Evolutionary conservation across 2,329 filamentous ascomycete genomes (phyloP), one percentile per base, ranked within the genome.

Genomic region (Nemania abortiva): DNA sequence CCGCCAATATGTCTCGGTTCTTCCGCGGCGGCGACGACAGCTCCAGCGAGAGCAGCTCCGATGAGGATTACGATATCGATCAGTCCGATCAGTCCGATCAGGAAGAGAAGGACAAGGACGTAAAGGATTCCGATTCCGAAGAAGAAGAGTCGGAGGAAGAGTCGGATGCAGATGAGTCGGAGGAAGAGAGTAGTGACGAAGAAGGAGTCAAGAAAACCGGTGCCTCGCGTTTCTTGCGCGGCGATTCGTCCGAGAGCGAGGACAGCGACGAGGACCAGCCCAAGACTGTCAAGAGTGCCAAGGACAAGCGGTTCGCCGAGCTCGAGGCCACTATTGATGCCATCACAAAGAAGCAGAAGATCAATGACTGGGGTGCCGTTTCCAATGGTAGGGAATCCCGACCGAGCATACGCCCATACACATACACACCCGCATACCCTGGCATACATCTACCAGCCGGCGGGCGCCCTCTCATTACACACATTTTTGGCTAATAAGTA

Each of bases 51-150:
- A 95, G 90, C 86, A 94, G 93, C 88, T 97, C 94, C 79, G 95
- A 98, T 77, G 95, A 98, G 87, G 95, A 98, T 84, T 97, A 97
- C 90, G n/a, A n/a, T n/a, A n/a, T n/a, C n/a, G n/a, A n/a, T n/a
- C n/a, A n/a, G n/a, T n/a, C n/a, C n/a, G n/a, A n/a, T n/a, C n/a
- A n/a, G n/a, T 89, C 88, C 76, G 91, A 91, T 77, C 90, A 90
- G 82, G 92, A 93, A 81, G 88, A 90, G 78, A 84, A 86, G 74
- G 81, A 84, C 73, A 80, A 84, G 73, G 84, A 90, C 73, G 83
- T 89, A 77, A 79, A 85, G 69, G 83, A 85, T 54, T 84, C 84
- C 56, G 84, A 85, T 54, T 84, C 84, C 57, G 84, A 87, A 70
- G 83, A 86, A 31, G 85, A 83, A 27, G 83, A 84, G 58, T 84